phyloP scores from a whole-genome alignment of 305 asterid species.

The Solanum hybrid region DNA sequence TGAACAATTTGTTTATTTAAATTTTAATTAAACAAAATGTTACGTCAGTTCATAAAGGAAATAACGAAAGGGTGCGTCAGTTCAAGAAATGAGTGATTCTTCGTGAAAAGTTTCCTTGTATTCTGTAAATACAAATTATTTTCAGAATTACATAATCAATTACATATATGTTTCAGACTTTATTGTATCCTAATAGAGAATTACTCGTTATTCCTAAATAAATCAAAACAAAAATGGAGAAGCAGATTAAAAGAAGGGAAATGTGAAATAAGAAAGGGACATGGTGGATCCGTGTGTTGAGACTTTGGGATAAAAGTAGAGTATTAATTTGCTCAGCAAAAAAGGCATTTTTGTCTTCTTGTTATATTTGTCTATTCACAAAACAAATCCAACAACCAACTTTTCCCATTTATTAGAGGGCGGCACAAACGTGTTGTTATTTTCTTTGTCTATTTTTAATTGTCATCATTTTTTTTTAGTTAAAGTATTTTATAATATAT shows the following conservation, averaged over 20 bases:
- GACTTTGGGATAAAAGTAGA: neutral
- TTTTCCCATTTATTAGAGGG: neutral
- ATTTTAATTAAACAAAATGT: no score
- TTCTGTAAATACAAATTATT: neutral
- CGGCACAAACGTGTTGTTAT: neutral
- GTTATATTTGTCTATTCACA: neutral
- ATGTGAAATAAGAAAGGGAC: neutral
- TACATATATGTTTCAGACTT: neutral
- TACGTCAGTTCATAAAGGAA: neutral
- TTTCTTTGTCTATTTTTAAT: no score
- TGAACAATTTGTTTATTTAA: neutral
- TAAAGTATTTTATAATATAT: no score
- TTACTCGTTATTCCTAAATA: neutral
- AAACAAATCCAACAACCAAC: neutral
- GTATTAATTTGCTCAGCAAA: neutral
- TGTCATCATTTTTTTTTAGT: no score
- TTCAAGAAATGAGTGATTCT: no score
- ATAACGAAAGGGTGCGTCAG: no score
- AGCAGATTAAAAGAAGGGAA: neutral
- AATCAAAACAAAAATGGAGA: neutral
- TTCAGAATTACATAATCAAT: fast-evolving
- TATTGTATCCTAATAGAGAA: neutral
- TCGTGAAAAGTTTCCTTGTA: no score
- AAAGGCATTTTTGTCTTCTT: neutral
- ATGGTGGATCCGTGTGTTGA: neutral